phyloP scores from a whole-genome alignment of 192 early-diverging fungal genomes.

The Podila epicladia region DNA sequence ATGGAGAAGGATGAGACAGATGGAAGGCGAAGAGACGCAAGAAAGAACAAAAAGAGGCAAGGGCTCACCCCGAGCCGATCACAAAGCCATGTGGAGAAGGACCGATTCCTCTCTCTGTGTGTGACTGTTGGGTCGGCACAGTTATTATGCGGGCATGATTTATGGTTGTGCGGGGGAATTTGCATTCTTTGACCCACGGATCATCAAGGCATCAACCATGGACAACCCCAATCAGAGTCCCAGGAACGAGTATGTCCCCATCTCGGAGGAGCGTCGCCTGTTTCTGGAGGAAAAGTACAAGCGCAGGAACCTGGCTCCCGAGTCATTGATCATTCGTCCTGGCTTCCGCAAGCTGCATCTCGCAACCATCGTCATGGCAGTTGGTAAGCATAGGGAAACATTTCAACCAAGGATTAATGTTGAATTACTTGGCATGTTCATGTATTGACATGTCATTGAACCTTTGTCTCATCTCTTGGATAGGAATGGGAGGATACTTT shows the following conservation, averaged over 20 bases:
- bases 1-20: background rate
- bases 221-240: constrained; percentile 44
- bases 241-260: constrained; percentile 28
- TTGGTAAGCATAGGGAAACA: constrained; percentile 17
- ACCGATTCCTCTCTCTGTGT: no score
- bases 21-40: background rate
- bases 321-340: constrained; percentile 36
- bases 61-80: no score
- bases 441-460: background rate
- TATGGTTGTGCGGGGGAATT: background rate
- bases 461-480: background rate
- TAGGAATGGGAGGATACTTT: constrained; percentile 46
- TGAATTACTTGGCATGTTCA: background rate
- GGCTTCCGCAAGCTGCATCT: constrained; percentile 35
- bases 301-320: constrained; percentile 44
- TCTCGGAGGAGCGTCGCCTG: constrained; percentile 30
- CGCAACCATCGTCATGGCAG: constrained; percentile 30
- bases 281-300: constrained; percentile 45
- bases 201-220: constrained; percentile 7
- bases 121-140: no score
- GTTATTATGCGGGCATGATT: background rate
- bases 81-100: no score
- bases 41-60: background rate
- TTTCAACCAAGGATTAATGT: background rate
- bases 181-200: background rate